Conservation (phyloP, 2,329 filamentous ascomycete species). For the Ophiostoma tasmaniense region DNA sequence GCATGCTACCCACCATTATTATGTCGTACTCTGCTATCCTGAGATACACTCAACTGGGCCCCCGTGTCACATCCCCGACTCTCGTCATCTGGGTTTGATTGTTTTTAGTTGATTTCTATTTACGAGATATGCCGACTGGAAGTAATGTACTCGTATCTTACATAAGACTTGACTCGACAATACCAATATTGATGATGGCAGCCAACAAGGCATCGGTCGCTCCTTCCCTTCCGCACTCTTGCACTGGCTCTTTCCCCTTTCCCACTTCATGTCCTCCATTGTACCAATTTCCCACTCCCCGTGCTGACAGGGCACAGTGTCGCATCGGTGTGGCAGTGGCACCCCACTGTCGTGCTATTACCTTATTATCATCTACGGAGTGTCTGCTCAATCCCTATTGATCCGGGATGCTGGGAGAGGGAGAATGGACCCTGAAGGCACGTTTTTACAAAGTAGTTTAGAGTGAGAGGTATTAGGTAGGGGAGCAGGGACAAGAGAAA, state of each 20-base stretch:
- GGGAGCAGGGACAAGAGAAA: background rate
- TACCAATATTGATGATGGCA: background rate
- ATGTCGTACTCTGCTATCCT: background rate
- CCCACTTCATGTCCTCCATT: too few species aligned
- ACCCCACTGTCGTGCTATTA: background rate
- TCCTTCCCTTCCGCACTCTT: background rate
- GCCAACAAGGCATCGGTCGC: background rate
- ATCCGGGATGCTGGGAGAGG: background rate
- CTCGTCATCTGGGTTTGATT: conserved; percentile 4
- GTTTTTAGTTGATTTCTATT: background rate
- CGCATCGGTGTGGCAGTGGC: background rate
- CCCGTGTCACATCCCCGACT: conserved; percentile 9
- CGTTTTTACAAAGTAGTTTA: background rate
- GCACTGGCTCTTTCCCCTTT: too few species aligned
- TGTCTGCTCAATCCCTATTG: background rate
- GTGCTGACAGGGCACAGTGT: background rate
- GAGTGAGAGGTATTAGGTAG: background rate
- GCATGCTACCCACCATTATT: conserved; percentile 1
- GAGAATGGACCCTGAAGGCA: background rate
- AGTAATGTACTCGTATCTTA: too few species aligned
- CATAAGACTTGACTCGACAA: background rate
- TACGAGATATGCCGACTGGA: background rate
- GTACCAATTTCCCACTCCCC: background rate
- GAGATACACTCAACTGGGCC: background rate
- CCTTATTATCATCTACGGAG: background rate